Base-by-base conservation (phyloP, 768 basidiomycete genomes). In the Hortiboletus flavorubellus region DNA sequence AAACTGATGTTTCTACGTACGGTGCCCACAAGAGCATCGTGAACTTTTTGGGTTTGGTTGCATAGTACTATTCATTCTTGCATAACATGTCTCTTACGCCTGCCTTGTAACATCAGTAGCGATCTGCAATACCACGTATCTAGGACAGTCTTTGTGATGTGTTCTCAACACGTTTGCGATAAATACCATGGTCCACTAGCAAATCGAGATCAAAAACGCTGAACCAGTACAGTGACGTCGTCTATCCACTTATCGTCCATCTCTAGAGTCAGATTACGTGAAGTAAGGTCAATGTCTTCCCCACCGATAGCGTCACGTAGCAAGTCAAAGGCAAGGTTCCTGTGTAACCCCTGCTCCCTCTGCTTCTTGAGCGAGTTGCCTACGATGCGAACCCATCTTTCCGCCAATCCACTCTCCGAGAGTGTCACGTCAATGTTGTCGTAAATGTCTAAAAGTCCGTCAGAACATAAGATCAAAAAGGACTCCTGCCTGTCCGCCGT, bases 211-310 rank as follows among this genome's bases (percentile, higher is more conserved):
- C 59, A 69, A 18, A 76, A 63, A 49, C 69, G 69, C 51, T 77
- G 78, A 46, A 80, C 73, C 21, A 80, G 53, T 26, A 80, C 68
- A 8, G 78, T 80, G 18, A 76, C 72, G 55, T 80, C 78, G 56
- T 80, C 80, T 66, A 80, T 75, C 79, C 78, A 80, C 51, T 72
- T 72, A 38, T 76, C 78, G 51, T 75, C 75, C 73, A 79, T 79
- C 65, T 80, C 80, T 42, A 80, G 68, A 8, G 79, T 81, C 33
- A 80, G 51, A 42, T 72, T 74, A 57, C 72, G 71, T n/a, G 78
- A 80, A 12, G 70, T 73, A 6, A 70, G 65, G 16, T 70, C 65
- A 12, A 61, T 54, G 55, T 81, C 71, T 15, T 71, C 66, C 26
- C 79, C 79, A 8, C 78, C 78, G 9, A 80, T 64, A 3, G 72